phyloP scores from a whole-genome alignment of 768 basidiomycete genomes.

The Tylopilus felleus region DNA sequence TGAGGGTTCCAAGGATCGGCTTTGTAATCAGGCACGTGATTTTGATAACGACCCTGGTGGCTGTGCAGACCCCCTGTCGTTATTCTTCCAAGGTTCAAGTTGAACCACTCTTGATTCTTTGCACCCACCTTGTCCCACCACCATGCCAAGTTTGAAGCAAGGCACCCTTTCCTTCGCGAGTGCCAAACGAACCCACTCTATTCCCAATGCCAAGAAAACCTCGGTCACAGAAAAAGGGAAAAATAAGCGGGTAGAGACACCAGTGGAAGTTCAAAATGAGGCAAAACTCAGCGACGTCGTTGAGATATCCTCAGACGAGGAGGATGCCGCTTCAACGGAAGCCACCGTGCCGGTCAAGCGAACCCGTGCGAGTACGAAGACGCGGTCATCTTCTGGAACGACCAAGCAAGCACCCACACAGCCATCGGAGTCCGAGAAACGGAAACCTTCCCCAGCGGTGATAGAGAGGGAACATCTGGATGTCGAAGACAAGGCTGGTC shows the following conservation, averaged over 20 bases:
- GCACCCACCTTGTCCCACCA: neutral
- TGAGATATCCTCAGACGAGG: constrained; percentile 25
- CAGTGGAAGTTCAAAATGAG: neutral
- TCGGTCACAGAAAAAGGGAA: constrained; percentile 6
- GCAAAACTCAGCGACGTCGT: neutral
- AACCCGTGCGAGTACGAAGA: constrained; percentile 27
- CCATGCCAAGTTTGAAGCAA: constrained; percentile 38
- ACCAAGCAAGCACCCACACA: neutral
- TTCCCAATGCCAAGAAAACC: constrained; percentile 8
- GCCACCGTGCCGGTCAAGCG: constrained; percentile 18
- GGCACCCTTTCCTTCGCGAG: constrained; percentile 43
- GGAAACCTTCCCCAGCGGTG: neutral
- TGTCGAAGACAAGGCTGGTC: constrained; percentile 46
- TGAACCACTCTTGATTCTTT: neutral
- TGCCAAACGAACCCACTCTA: constrained; percentile 42
- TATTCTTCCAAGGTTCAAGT: neutral
- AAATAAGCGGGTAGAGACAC: constrained; percentile 1
- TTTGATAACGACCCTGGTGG: neutral
- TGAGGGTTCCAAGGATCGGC: no score
- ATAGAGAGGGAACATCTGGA: constrained; percentile 32
- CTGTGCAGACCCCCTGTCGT: constrained; percentile 20
- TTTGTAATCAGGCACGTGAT: constrained; percentile 9
- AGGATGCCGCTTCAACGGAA: constrained; percentile 2
- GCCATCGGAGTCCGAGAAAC: constrained; percentile 8
- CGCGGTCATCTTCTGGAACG: constrained; percentile 3